Evolutionary conservation across 441 rosid species (phyloP).

Genomic region (Mallotus repandus): DNA sequence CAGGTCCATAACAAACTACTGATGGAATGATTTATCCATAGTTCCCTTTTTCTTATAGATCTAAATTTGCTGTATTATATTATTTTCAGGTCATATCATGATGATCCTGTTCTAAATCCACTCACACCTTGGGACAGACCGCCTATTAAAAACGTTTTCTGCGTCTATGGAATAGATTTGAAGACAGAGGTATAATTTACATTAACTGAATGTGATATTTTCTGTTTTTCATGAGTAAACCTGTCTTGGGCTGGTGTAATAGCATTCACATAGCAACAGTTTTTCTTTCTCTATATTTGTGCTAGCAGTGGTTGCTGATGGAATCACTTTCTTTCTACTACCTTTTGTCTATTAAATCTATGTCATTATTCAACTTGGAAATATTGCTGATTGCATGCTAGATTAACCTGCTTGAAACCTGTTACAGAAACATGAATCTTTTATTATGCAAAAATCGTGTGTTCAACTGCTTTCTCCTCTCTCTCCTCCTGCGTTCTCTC

Average conservation of each 20-base stretch:
- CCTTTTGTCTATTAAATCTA: neutral
- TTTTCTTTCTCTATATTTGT: neutral
- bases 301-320: neutral
- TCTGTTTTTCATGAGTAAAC: neutral
- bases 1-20: conserved; percentile 4
- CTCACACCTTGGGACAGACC: conserved; percentile 99
- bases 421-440: conserved; percentile 1
- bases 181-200: conserved; percentile 80
- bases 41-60: neutral
- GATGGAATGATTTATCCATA: neutral
- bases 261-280: neutral
- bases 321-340: neutral
- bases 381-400: neutral
- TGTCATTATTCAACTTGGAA: neutral
- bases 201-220: conserved; percentile 24
- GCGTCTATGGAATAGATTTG: conserved; percentile 85
- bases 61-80: conserved; percentile 19
- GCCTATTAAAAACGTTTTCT: conserved; percentile 89
- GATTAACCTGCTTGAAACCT: conserved; percentile 12
- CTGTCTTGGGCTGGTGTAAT: conserved; percentile 8
- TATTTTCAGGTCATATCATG: conserved; percentile 77
- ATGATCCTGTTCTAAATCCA: conserved; percentile 89
- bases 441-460: neutral
- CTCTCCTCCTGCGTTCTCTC: neutral
- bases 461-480: neutral